Evolutionary conservation across 768 basidiomycete species (phyloP), one percentile per base, ranked within the genome.

Genomic region (Hericium coralloides): DNA sequence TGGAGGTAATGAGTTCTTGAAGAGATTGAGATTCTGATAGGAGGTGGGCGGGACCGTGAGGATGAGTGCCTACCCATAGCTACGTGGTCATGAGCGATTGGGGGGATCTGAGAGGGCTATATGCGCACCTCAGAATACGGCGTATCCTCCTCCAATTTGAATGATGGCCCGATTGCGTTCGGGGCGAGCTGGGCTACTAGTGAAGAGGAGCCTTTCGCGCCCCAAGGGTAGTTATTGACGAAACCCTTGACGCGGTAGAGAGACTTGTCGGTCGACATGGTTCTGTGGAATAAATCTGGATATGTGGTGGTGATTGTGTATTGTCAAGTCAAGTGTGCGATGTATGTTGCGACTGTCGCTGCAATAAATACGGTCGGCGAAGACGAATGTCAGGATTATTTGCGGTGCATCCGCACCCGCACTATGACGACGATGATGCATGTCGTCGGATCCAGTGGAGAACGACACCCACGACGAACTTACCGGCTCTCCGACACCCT

Each of bases 31-130:
- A 43, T 8, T 68, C 55, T 25, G 65, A 52, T 26, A 61, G 51
- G 58, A 73, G 67, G 37, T 72, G 62, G 51, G 79, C 76, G 1
- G 81, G 80, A 26, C 78, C 71, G 22, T 73, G 76, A 0, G 76
- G 73, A 61, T 83, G 81, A 1, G 81, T 82, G 31, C 81, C 81
- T 79, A 83, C 81, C 81, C 81, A 83, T n/a, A 82, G 69, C 79
- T 82, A 62, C 17, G 36, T 15, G 6, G 3, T 10, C 37, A 3
- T 23, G 12, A 17, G 1, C 12, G 37, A 2, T 9, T 37, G 7
- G 17, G 4, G 12, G 10, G 49, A 3, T n/a, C 26, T 8, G 6
- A 45, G 17, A 47, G 2, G 36, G 23, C 20, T 12, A 5, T 0
- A 4, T 3, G 53, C 75, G 38, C 55, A 78, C 80, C 75, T 82